Evolutionary conservation across 2,329 filamentous ascomycete genomes (phyloP).

Genomic region (Dactylellina cionopaga): DNA sequence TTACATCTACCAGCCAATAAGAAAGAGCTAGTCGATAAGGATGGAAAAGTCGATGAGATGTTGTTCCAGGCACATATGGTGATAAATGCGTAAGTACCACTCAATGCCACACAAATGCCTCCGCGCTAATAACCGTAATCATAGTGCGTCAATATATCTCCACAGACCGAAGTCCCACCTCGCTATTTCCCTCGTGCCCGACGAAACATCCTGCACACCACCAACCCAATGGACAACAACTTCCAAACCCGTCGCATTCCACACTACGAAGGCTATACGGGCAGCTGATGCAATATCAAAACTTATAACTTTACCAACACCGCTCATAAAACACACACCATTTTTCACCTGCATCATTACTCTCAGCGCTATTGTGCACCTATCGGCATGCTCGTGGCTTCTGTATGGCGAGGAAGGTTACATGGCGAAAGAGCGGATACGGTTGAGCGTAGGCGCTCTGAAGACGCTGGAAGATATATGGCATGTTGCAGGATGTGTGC

Average conservation of each 20-base stretch:
- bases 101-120: not conserved
- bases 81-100: slow-evolving; percentile 62
- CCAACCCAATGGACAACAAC: slow-evolving; percentile 61
- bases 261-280: slow-evolving; percentile 82
- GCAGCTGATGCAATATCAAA: slow-evolving; percentile 81
- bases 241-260: slow-evolving; percentile 66
- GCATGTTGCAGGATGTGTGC: slow-evolving; percentile 75
- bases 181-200: slow-evolving; percentile 67
- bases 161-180: slow-evolving; percentile 83
- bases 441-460: slow-evolving; percentile 80
- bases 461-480: slow-evolving; percentile 75
- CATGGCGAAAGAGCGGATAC: slow-evolving; percentile 77
- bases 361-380: slow-evolving; percentile 80
- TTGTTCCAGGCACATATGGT: slow-evolving; percentile 93
- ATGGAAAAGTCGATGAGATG: slow-evolving; percentile 83
- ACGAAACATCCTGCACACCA: slow-evolving; percentile 75
- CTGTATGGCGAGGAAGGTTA: slow-evolving; percentile 71
- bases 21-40: slow-evolving; percentile 73
- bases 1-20: slow-evolving; percentile 80
- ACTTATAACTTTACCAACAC: slow-evolving; percentile 77
- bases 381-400: slow-evolving; percentile 79
- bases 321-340: slow-evolving; percentile 78
- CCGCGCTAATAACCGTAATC: no score
- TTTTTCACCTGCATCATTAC: slow-evolving; percentile 86
- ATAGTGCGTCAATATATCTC: slow-evolving; percentile 72